Conservation (phyloP, 768 basidiomycete genomes). For the Pisolithus microcarpus region DNA sequence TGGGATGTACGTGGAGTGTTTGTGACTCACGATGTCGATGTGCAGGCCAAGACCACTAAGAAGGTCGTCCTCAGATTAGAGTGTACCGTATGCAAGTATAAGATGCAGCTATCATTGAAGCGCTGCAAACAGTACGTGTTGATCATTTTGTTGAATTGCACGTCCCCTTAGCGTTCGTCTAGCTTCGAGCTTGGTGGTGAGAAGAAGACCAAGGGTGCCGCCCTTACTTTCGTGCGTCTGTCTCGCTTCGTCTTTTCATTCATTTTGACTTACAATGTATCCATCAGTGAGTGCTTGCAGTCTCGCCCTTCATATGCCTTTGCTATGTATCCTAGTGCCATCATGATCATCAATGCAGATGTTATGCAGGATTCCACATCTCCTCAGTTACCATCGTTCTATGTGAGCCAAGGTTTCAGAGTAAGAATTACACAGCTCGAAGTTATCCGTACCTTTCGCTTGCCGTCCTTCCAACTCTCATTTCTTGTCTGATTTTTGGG, state of each 20-base stretch:
- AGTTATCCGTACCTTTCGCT: background rate
- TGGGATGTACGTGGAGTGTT: background rate
- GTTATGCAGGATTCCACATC: background rate
- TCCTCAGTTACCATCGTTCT: background rate
- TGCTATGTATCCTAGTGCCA: conserved; percentile 1
- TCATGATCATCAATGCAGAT: background rate
- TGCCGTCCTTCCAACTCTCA: background rate
- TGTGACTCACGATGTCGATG: background rate
- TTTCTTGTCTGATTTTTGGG: background rate
- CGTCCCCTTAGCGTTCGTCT: conserved; percentile 1
- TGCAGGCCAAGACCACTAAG: conserved; percentile 95
- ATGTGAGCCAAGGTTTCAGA: background rate
- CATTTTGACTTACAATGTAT: background rate
- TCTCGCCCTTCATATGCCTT: background rate
- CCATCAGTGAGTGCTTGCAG: background rate
- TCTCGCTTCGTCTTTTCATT: background rate
- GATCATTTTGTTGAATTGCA: background rate
- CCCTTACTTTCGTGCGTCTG: conserved; percentile 80
- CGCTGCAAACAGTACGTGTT: conserved; percentile 95
- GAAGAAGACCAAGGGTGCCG: conserved; percentile 99
- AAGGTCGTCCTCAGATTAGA: conserved; percentile 98
- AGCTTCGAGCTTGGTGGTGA: conserved; percentile 99
- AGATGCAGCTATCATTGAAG: conserved; percentile 93
- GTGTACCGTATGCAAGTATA: conserved; percentile 98
- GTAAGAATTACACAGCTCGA: no score